These are phyloP conservation scores for Striga asiatica DNA, from an alignment of 257 asterid genomes.

Conservation along the genomic window DNA sequence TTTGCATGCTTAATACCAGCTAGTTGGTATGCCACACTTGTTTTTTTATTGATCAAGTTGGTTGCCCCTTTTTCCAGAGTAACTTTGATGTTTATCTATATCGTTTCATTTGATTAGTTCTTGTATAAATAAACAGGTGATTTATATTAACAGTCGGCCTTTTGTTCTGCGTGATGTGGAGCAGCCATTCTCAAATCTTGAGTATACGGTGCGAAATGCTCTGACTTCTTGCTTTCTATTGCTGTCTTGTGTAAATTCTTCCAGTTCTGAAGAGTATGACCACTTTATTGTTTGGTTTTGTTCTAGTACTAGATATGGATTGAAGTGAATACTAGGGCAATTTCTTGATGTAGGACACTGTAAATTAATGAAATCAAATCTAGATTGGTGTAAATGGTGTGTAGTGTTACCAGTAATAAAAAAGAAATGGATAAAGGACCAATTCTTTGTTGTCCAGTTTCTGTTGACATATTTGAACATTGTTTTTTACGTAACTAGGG, in stretches of 20 bases:
- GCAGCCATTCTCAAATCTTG: constrained; percentile 94
- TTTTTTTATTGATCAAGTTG: constrained; percentile 9
- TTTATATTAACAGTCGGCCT: constrained; percentile 90
- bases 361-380: neutral
- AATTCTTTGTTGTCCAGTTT: neutral
- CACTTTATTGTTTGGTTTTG: neutral
- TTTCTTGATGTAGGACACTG: constrained; percentile 6
- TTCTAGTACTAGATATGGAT: constrained; percentile 13
- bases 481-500: neutral
- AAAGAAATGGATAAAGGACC: constrained; percentile 4
- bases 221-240: constrained; percentile 13
- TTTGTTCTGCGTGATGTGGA: constrained; percentile 97
- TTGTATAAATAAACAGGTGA: constrained; percentile 44
- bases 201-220: constrained; percentile 72
- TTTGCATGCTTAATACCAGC: too few species aligned
- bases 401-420: neutral
- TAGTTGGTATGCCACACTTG: neutral
- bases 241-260: neutral
- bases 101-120: constrained; percentile 5
- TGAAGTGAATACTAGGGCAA: constrained; percentile 11
- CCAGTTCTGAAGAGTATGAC: neutral
- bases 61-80: constrained; percentile 11
- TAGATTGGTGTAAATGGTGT: neutral
- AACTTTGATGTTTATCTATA: constrained; percentile 5
- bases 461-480: neutral